Evolutionary conservation across 2,329 filamentous ascomycete genomes (phyloP).

Genomic region (Hypoxylon sp.): DNA sequence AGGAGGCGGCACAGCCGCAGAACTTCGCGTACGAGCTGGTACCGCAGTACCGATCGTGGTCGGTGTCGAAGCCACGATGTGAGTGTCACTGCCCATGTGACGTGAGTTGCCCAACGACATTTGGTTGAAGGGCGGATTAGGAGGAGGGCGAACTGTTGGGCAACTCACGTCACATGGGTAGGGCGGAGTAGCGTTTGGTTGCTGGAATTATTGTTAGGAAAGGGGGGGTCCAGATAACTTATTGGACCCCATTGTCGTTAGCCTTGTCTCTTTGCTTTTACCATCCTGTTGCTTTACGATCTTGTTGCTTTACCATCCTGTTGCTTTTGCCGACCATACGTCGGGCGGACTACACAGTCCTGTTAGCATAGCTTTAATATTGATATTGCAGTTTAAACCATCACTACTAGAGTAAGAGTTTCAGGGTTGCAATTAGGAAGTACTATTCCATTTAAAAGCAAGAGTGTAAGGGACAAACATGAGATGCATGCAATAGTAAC

Average conservation of each 20-base stretch:
- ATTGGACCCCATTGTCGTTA: background rate
- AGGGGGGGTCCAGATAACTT: background rate
- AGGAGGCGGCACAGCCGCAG: background rate
- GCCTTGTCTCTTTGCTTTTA: background rate
- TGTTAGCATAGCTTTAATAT: conserved; percentile 9
- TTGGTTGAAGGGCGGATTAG: background rate
- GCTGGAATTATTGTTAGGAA: conserved; percentile 1
- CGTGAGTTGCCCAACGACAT: background rate
- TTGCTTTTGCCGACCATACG: background rate
- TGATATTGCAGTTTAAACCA: conserved; percentile 1
- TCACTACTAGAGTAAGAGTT: conserved; percentile 13
- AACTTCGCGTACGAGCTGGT: background rate
- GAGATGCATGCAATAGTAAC: conserved; percentile 45
- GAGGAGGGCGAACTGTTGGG: background rate
- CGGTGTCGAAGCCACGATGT: conserved; percentile 19
- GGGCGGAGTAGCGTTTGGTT: background rate
- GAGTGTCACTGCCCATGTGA: background rate
- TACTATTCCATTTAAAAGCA: conserved; percentile 31
- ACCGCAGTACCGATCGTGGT: conserved; percentile 13
- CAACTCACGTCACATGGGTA: too few relatives aligned
- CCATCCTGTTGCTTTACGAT: background rate
- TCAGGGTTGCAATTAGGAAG: conserved; percentile 16
- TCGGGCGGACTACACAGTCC: background rate
- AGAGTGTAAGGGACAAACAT: conserved; percentile 28
- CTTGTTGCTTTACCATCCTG: background rate